phyloP scores from a whole-genome alignment of 306 rosid genomes.

The Urtica urens region DNA sequence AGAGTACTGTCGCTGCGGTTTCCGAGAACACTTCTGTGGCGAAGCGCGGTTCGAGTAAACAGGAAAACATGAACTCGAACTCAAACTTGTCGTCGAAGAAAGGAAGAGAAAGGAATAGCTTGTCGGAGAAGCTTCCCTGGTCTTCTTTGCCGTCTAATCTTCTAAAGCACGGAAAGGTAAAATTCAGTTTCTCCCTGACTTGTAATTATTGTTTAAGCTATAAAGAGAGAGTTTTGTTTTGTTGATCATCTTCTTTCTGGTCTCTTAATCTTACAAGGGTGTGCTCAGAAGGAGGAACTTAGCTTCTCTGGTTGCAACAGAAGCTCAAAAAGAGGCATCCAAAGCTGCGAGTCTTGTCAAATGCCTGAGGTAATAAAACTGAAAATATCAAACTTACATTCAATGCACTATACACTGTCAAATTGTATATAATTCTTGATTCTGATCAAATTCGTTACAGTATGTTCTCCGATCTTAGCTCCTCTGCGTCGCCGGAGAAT shows the following conservation, averaged over 20 bases:
- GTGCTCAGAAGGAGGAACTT: slow-evolving; percentile 68
- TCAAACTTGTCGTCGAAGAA: slow-evolving; percentile 28
- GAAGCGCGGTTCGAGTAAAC: slow-evolving; percentile 36
- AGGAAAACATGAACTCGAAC: slow-evolving; percentile 44
- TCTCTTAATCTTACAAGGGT: slow-evolving; percentile 42
- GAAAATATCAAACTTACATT: too few species aligned
- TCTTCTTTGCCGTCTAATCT: slow-evolving; percentile 59
- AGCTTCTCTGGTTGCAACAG: slow-evolving; percentile 65
- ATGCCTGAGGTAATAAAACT: slow-evolving; percentile 61
- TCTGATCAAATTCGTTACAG: slow-evolving; percentile 29
- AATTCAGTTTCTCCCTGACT: slow-evolving; percentile 6
- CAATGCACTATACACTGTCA: not conserved
- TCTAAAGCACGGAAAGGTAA: slow-evolving; percentile 66
- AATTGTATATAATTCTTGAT: not conserved
- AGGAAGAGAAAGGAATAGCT: slow-evolving; percentile 30
- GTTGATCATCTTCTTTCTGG: slow-evolving; percentile 1
- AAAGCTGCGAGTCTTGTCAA: slow-evolving; percentile 56
- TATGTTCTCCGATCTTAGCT: slow-evolving; percentile 52
- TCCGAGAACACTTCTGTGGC: slow-evolving; percentile 32
- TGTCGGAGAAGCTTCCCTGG: slow-evolving; percentile 43
- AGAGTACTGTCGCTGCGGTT: slow-evolving; percentile 21
- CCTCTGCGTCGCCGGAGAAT: slow-evolving; percentile 58
- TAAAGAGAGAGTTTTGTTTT: too few species aligned
- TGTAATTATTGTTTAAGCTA: too few species aligned
- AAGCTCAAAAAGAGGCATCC: slow-evolving; percentile 82